Evolutionary conservation across 78 protist species (phyloP).

Genomic region (slime mould (Dictyostelium discoideum)): DNA sequence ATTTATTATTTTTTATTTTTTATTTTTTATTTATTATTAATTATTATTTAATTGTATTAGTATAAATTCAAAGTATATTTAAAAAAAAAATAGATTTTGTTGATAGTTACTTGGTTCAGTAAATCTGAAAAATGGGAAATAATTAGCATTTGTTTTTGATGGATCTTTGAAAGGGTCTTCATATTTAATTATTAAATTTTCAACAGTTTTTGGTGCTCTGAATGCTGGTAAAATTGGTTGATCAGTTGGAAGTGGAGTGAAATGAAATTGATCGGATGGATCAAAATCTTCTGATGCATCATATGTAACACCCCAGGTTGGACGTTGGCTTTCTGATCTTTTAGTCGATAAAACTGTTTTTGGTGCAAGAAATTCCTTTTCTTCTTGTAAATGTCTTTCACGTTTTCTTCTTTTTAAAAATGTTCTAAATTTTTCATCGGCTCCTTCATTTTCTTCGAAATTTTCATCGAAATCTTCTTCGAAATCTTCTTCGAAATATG

Average conservation of each 20-base stretch:
- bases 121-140: slow-evolving; percentile 52
- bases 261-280: not conserved
- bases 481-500: too few relatives aligned
- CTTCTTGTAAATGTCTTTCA: too few relatives aligned
- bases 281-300: too few relatives aligned
- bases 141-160: not conserved
- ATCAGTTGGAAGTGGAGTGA: not conserved
- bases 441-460: too few relatives aligned
- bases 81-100: not conserved
- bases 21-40: too few relatives aligned
- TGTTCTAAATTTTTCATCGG: too few relatives aligned
- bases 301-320: not conserved
- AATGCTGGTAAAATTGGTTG: slow-evolving; percentile 5
- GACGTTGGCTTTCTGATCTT: too few relatives aligned
- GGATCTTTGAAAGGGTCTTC: not conserved
- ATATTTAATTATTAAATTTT: slow-evolving; percentile 40
- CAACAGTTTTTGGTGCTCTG: not conserved
- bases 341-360: too few relatives aligned
- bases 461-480: too few relatives aligned
- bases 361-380: too few relatives aligned
- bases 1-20: not conserved
- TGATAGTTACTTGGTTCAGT: slow-evolving; percentile 61
- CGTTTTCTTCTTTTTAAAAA: too few relatives aligned
- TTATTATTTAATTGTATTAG: not conserved
- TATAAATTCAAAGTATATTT: not conserved